Base-by-base conservation (phyloP, 1,139 yeast genomes). In the Diutina siamensis region DNA sequence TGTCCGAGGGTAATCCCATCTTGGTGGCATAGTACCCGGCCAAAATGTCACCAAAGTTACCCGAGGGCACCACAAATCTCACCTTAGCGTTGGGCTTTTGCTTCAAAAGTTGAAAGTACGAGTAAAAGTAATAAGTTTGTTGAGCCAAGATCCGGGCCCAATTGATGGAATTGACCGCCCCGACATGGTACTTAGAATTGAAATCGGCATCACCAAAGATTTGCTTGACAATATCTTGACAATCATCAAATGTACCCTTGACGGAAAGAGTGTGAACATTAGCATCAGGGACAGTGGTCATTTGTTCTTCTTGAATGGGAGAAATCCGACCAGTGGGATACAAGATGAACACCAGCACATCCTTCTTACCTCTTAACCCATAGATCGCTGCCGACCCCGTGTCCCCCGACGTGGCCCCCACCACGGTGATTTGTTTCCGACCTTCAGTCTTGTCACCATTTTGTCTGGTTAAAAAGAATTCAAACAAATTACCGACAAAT, bases 81-180 rank as follows among this genome's bases (percentile, higher is more conserved):
- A 86, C 78, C 55, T 76, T 76, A 44, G 48, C 45, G 10, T 35
- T 46, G 45, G 64, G 48, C 34, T 59, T 53, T 21, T 45, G 47
- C 55, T 76, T 77, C 51, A 64, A 59, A 50, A 88, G 72, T 59
- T 80, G 80, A 75, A 92, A 89, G 70, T 80, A 94, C 3, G 97
- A 79, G 65, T 84, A 80, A 72, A 87, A 89, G 70, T 92, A 92
- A 67, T 92, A 92, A 13, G 98, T 89, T 65, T 88, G 92, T 68
- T 92, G 98, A 40, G 98, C 97, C 56, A 92, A 74, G 54, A 92
- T 92, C 68, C 98, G 83, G 4, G 98, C 97, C 98, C 98, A 92
- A 72, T 92, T 92, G 63, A 92, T 92, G 45, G 97, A 89, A 68
- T 92, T 92, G 50, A 92, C 96, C 18, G 98, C 98, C 56, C 97